A percentile compares a stretch with the other conserved stretches of the same genome.
phyloP scores from a whole-genome alignment of 2,329 filamentous ascomycete species.

The Cadophora luteo-olivacea region DNA sequence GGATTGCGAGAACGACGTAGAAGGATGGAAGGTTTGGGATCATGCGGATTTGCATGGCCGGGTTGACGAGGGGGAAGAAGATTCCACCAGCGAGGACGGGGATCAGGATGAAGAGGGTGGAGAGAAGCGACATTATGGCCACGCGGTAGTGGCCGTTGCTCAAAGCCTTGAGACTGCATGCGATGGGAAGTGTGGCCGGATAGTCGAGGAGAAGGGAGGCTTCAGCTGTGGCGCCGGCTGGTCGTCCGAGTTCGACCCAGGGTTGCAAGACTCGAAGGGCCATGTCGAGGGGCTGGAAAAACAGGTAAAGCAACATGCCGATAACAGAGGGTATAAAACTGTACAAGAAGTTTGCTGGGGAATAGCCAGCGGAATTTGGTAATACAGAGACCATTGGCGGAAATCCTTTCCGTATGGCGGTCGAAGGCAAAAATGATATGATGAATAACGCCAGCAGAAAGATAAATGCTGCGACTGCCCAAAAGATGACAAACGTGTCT shows the following conservation, averaged over 20 bases:
- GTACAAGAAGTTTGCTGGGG: slow-evolving; percentile 87
- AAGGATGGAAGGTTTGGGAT: slow-evolving; percentile 77
- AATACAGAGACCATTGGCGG: slow-evolving; percentile 68
- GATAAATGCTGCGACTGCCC: slow-evolving; percentile 63
- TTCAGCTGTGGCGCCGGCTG: slow-evolving; percentile 66
- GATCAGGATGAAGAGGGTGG: slow-evolving; percentile 60
- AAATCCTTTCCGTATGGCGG: slow-evolving; percentile 73
- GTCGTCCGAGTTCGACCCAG: slow-evolving; percentile 67
- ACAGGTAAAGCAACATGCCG: slow-evolving; percentile 70
- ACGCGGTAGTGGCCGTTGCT: slow-evolving; percentile 68
- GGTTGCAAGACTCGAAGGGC: slow-evolving; percentile 71
- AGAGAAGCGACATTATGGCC: slow-evolving; percentile 65
- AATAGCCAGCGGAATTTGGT: slow-evolving; percentile 72
- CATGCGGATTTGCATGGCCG: slow-evolving; percentile 62
- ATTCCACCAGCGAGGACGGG: slow-evolving; percentile 73
- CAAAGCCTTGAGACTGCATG: slow-evolving; percentile 62
- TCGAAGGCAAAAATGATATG: slow-evolving; percentile 77
- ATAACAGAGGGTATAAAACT: slow-evolving; percentile 74
- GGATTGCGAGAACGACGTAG: slow-evolving; percentile 74
- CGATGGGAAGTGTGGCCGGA: slow-evolving; percentile 65
- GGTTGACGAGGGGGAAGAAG: slow-evolving; percentile 74
- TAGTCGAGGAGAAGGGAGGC: slow-evolving; percentile 74
- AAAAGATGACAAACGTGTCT: slow-evolving; percentile 68
- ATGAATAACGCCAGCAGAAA: slow-evolving; percentile 75
- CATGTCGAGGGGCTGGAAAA: slow-evolving; percentile 71